Conservation (phyloP, 805 yeast genomes). For the Metschnikowia aberdeeniae region DNA sequence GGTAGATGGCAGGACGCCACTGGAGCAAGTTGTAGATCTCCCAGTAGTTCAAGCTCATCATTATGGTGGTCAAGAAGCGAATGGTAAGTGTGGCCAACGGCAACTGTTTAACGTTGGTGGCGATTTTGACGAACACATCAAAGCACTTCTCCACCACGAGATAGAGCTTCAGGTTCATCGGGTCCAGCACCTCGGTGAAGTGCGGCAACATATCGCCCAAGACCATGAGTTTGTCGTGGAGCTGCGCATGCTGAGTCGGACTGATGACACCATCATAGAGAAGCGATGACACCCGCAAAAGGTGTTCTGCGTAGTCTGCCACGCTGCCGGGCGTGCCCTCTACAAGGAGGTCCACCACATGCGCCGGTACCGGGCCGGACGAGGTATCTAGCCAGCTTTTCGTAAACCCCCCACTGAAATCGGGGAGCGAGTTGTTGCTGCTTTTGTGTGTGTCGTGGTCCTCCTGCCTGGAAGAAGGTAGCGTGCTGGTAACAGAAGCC, state of each 20-base stretch:
- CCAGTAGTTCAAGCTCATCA: constrained; percentile 42
- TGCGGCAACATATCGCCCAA: constrained; percentile 24
- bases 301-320: constrained; percentile 37
- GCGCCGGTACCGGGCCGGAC: constrained; percentile 14
- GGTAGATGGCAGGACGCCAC: constrained; percentile 42
- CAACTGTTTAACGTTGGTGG: constrained; percentile 28
- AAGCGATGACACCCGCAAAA: constrained; percentile 28
- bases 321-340: constrained; percentile 27
- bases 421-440: constrained; percentile 1
- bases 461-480: constrained; percentile 5
- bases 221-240: constrained; percentile 23
- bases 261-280: constrained; percentile 19
- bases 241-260: constrained; percentile 12
- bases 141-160: constrained; percentile 36
- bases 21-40: constrained; percentile 38
- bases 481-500: constrained; percentile 4
- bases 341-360: constrained; percentile 24
- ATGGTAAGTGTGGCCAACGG: constrained; percentile 33
- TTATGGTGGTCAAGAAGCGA: constrained; percentile 33
- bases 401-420: constrained; percentile 7
- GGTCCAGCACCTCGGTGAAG: constrained; percentile 23
- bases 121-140: constrained; percentile 33
- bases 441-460: not conserved
- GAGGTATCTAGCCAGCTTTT: constrained; percentile 6
- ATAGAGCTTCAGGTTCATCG: constrained; percentile 30